phyloP scores from a whole-genome alignment of 352 stramenopile genomes.

The Phytopythium ostracodes region DNA sequence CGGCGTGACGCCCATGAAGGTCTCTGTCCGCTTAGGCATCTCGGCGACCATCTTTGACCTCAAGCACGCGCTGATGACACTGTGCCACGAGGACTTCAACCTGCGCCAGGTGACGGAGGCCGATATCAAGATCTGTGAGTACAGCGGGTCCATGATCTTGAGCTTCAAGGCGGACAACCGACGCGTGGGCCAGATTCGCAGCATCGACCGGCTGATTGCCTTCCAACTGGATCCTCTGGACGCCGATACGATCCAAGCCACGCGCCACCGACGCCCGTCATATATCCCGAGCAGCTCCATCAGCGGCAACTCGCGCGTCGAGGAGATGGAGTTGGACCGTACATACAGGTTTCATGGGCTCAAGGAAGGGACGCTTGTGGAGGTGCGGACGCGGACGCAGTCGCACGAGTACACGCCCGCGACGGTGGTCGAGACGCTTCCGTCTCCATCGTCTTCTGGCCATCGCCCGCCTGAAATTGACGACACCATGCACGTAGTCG shows the following conservation, averaged over 20 bases:
- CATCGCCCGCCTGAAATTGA: conserved; percentile 26
- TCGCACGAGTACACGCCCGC: conserved; percentile 71
- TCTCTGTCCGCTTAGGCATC: conserved; percentile 77
- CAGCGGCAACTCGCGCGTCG: conserved; percentile 18
- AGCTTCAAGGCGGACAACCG: conserved; percentile 87
- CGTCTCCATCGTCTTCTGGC: conserved; percentile 9
- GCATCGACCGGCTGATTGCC: conserved; percentile 81
- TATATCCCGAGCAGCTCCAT: conserved; percentile 32
- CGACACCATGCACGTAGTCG: conserved; percentile 43
- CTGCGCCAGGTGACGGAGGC: conserved; percentile 54
- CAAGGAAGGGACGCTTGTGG: conserved; percentile 56
- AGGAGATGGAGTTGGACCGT: conserved; percentile 34
- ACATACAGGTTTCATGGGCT: conserved; percentile 49
- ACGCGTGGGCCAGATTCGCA: conserved; percentile 80
- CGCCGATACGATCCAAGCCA: conserved; percentile 61
- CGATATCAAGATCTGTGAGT: conserved; percentile 87
- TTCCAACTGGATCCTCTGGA: conserved; percentile 82
- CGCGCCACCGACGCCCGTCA: conserved; percentile 69
- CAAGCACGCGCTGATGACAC: conserved; percentile 80
- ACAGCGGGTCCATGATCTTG: conserved; percentile 81
- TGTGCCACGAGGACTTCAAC: conserved; percentile 74
- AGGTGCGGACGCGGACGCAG: conserved; percentile 64
- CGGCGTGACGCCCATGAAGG: conserved; percentile 69
- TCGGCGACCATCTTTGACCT: conserved; percentile 84
- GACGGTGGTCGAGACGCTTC: conserved; percentile 47